Evolutionary conservation across 2,329 filamentous ascomycete species (phyloP).

Genomic region (Ilyonectria sp.): DNA sequence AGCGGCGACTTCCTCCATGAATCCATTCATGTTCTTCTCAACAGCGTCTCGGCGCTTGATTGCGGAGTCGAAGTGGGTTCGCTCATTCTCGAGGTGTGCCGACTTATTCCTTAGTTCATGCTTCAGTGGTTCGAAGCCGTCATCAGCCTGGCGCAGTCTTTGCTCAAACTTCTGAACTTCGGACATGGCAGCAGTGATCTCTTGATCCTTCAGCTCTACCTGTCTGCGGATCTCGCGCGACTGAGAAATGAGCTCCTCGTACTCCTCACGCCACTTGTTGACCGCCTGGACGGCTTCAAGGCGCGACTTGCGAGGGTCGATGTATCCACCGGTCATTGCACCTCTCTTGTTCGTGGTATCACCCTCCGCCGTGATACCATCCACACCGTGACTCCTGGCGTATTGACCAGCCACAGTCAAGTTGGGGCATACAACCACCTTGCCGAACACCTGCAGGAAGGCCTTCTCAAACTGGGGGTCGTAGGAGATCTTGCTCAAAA

Average conservation of each 20-base stretch:
- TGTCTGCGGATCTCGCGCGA: conserved; percentile 77
- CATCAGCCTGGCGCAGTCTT: conserved; percentile 81
- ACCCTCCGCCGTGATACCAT: conserved; percentile 94
- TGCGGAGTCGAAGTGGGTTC: conserved; percentile 81
- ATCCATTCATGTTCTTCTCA: conserved; percentile 80
- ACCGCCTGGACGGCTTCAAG: conserved; percentile 87
- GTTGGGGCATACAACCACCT: conserved; percentile 93
- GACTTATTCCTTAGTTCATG: conserved; percentile 83
- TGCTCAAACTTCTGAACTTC: conserved; percentile 88
- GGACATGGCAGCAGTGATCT: conserved; percentile 89
- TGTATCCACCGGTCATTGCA: conserved; percentile 94
- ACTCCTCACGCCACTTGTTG: conserved; percentile 81
- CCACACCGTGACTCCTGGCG: conserved; percentile 90
- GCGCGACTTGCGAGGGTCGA: conserved; percentile 88
- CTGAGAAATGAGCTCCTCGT: conserved; percentile 76
- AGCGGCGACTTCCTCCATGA: conserved; percentile 81
- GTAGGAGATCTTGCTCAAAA: conserved; percentile 88
- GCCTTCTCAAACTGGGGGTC: conserved; percentile 85
- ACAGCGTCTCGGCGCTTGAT: conserved; percentile 75
- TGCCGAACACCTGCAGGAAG: conserved; percentile 95
- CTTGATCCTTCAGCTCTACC: conserved; percentile 86
- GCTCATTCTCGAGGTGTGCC: conserved; percentile 81
- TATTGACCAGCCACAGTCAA: conserved; percentile 91
- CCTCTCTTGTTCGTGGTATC: conserved; percentile 96
- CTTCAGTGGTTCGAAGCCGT: conserved; percentile 84